Conservation (phyloP, 2,329 filamentous ascomycete species). For the Neofusicoccum ribis region DNA sequence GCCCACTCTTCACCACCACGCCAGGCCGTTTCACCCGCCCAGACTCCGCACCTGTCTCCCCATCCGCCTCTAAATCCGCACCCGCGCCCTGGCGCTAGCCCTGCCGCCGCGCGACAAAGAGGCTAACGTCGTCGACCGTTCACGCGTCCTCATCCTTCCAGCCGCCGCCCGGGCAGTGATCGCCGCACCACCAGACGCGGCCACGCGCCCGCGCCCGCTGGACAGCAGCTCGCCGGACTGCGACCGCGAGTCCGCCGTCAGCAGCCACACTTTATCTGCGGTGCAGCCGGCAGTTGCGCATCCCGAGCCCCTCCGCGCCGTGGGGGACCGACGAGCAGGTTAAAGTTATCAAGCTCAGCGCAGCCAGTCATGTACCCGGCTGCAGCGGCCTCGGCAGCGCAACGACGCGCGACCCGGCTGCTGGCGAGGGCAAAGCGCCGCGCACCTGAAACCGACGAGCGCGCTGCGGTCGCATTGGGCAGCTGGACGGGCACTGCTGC, state of each 20-base stretch:
- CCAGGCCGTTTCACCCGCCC: slow-evolving; percentile 5
- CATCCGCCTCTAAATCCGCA: not conserved
- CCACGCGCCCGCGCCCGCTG: too few relatives aligned
- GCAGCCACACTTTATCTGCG: not conserved
- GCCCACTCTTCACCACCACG: too few relatives aligned
- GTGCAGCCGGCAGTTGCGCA: not conserved
- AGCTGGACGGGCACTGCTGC: not conserved
- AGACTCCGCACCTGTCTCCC: not conserved
- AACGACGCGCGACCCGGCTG: not conserved
- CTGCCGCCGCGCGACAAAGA: not conserved
- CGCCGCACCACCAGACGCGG: not conserved
- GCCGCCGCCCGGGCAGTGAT: not conserved
- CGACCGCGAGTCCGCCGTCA: not conserved
- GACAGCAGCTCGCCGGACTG: not conserved
- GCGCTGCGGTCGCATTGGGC: not conserved
- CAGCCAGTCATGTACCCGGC: not conserved
- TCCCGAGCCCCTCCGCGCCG: not conserved
- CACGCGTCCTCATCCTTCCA: not conserved
- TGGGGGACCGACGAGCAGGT: not conserved
- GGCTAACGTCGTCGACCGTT: not conserved
- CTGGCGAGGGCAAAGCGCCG: too few relatives aligned
- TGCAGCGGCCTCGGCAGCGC: not conserved
- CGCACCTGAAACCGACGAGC: too few relatives aligned
- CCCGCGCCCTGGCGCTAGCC: not conserved
- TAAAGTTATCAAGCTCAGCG: slow-evolving; percentile 1